phyloP scores from a whole-genome alignment of 768 basidiomycete species.

The Xerocomus potaroensis region DNA sequence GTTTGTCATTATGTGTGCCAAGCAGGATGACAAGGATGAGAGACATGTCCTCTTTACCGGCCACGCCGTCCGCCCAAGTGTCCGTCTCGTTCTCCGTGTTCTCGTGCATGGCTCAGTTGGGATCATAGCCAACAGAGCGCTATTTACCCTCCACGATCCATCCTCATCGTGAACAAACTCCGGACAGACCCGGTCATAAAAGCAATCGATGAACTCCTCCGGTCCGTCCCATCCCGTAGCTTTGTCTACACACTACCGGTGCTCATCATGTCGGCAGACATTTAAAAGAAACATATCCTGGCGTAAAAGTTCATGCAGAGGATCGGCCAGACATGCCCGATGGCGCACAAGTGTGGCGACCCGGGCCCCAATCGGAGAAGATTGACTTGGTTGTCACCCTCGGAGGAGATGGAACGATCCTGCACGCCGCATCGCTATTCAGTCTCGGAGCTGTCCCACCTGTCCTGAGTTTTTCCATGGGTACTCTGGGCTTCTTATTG shows the following conservation, averaged over 20 bases:
- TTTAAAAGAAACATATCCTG: slow-evolving; percentile 53
- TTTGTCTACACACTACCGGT: not conserved
- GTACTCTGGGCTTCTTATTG: slow-evolving; percentile 87
- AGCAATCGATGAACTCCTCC: slow-evolving; percentile 70
- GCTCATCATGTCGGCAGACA: slow-evolving; percentile 39
- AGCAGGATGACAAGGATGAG: slow-evolving; percentile 4
- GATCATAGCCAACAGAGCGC: slow-evolving; percentile 22
- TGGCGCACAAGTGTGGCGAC: slow-evolving; percentile 59
- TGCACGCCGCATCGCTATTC: slow-evolving; percentile 91
- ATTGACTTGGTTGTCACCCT: slow-evolving; percentile 89
- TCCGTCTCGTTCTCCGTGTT: slow-evolving; percentile 14
- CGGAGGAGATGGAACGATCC: slow-evolving; percentile 92
- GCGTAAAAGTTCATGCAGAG: slow-evolving; percentile 62
- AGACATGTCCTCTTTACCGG: slow-evolving; percentile 13
- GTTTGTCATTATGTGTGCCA: not conserved
- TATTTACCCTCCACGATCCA: slow-evolving; percentile 48
- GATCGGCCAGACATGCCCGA: slow-evolving; percentile 62
- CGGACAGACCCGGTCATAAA: slow-evolving; percentile 73
- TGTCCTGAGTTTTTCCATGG: slow-evolving; percentile 62
- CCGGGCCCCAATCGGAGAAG: slow-evolving; percentile 49
- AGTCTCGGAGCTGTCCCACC: slow-evolving; percentile 89
- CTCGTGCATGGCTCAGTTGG: slow-evolving; percentile 23
- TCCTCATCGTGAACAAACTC: slow-evolving; percentile 78
- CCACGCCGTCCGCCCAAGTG: slow-evolving; percentile 10
- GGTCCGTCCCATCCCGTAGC: slow-evolving; percentile 40